Evolutionary conservation across 495 filamentous ascomycete genomes (phyloP).

Genomic region (Oidiodendron maius): DNA sequence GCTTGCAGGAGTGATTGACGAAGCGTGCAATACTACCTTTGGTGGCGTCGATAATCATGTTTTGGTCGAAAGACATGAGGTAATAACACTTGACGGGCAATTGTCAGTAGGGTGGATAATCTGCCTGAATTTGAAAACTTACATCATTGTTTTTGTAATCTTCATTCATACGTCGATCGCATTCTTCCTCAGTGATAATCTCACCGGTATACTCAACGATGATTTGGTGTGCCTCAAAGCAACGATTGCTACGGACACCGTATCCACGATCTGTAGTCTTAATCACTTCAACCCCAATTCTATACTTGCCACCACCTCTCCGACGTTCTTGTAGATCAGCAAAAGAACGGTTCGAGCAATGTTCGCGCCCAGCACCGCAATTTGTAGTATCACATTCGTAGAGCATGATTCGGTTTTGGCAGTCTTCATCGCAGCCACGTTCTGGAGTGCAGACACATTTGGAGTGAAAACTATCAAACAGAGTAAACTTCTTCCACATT

Average conservation of each 20-base stretch:
- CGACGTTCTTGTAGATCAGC: slow-evolving; percentile 68
- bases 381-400: slow-evolving; percentile 93
- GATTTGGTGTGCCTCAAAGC: slow-evolving; percentile 84
- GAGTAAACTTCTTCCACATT: slow-evolving; percentile 75
- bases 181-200: slow-evolving; percentile 91
- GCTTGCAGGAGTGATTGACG: slow-evolving; percentile 94
- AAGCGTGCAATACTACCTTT: slow-evolving; percentile 93
- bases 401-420: slow-evolving; percentile 92
- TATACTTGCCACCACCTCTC: slow-evolving; percentile 74
- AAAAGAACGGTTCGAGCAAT: slow-evolving; percentile 85
- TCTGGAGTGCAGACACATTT: slow-evolving; percentile 75
- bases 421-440: slow-evolving; percentile 79
- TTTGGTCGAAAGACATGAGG: slow-evolving; percentile 95
- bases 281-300: slow-evolving; percentile 89
- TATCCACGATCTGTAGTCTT: slow-evolving; percentile 86
- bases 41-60: slow-evolving; percentile 98
- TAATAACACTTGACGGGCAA: slow-evolving; percentile 71
- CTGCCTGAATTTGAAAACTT: slow-evolving; percentile 21
- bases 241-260: slow-evolving; percentile 83
- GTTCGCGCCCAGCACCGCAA: slow-evolving; percentile 63
- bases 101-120: slow-evolving; percentile 12
- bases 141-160: slow-evolving; percentile 90
- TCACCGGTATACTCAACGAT: slow-evolving; percentile 98
- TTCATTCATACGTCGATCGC: slow-evolving; percentile 85
- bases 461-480: slow-evolving; percentile 63